phyloP scores from a whole-genome alignment of 208 protist genomes.

The Leishmania tropica region DNA sequence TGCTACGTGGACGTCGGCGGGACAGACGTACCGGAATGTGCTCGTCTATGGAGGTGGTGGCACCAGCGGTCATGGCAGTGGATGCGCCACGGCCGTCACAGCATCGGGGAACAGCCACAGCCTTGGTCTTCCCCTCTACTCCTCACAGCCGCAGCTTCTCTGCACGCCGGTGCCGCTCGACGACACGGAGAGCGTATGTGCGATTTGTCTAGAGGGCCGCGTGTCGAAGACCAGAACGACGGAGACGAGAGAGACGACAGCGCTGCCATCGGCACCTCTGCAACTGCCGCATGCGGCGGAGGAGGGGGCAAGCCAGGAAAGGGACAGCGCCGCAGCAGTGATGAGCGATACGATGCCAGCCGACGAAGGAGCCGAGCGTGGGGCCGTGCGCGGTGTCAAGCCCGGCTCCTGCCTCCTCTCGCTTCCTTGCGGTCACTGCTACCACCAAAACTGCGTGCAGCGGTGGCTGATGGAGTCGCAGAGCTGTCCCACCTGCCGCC shows the following conservation, averaged over 20 bases:
- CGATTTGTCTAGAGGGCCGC: conserved; percentile 31
- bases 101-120: background rate
- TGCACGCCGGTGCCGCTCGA: conserved; percentile 30
- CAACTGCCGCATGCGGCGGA: background rate
- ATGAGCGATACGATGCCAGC: background rate
- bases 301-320: background rate
- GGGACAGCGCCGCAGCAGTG: background rate
- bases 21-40: background rate
- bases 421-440: conserved; percentile 60
- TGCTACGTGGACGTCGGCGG: background rate
- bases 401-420: conserved; percentile 50
- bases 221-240: background rate
- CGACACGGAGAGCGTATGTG: conserved; percentile 33
- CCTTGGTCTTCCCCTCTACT: conserved; percentile 5
- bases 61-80: background rate
- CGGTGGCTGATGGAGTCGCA: conserved; percentile 61
- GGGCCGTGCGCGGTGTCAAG: conserved; percentile 24
- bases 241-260: background rate
- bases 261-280: background rate
- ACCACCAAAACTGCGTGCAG: conserved; percentile 74
- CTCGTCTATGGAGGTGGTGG: background rate
- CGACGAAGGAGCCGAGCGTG: conserved; percentile 16
- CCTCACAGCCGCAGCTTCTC: conserved; percentile 19
- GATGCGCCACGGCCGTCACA: background rate
- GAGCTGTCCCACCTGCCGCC: conserved; percentile 62